These are phyloP conservation scores for Solanum microdontum DNA, from an alignment of 257 asterid species.

Conservation along the genomic window DNA sequence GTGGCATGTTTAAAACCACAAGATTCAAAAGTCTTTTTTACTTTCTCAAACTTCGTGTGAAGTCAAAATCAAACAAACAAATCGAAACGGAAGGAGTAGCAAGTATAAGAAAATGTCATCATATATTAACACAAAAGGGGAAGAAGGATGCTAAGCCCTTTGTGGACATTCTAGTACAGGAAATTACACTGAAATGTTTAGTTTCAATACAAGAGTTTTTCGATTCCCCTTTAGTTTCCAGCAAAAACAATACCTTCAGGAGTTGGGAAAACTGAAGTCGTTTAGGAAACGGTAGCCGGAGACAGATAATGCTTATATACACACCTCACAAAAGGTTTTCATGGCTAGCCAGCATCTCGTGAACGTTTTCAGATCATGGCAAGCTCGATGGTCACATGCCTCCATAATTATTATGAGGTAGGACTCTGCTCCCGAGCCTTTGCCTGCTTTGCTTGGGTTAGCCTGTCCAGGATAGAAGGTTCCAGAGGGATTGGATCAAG, in stretches of 20 bases:
- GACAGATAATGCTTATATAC: neutral
- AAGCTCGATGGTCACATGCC: neutral
- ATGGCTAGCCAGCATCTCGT: neutral
- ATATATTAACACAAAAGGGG: neutral
- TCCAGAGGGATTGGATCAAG: conserved; percentile 75
- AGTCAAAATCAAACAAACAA: too few relatives aligned
- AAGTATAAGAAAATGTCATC: neutral
- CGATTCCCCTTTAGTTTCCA: neutral
- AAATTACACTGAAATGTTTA: neutral
- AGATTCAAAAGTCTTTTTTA: neutral
- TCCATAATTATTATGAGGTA: neutral
- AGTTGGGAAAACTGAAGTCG: neutral
- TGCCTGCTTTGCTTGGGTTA: conserved; percentile 69
- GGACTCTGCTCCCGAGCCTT: conserved; percentile 30
- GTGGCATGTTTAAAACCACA: neutral
- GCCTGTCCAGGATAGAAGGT: conserved; percentile 75
- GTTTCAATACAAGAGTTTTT: neutral
- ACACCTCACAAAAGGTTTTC: neutral
- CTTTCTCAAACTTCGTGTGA: neutral
- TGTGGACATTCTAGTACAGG: neutral
- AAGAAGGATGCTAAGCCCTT: neutral
- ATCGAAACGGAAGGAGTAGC: too few relatives aligned
- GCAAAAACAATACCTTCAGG: neutral
- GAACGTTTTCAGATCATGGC: neutral
- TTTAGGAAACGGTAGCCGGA: neutral